phyloP scores from a whole-genome alignment of 306 rosid species.

The Prunus dulcis region DNA sequence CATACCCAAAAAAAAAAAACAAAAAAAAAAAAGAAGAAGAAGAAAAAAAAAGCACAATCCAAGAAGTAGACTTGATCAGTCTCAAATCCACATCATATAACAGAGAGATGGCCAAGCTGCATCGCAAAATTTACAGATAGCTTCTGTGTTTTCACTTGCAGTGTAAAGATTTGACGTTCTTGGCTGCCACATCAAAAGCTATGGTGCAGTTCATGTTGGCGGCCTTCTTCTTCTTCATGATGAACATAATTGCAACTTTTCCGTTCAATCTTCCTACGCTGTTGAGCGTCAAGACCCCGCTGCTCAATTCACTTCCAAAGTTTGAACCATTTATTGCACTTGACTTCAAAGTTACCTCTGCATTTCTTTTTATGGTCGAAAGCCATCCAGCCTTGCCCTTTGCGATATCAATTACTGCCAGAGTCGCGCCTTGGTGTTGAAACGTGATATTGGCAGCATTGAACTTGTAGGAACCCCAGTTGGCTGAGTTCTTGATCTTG shows the following conservation, averaged over 20 bases:
- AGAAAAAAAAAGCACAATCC: no score
- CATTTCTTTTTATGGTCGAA: constrained; percentile 7
- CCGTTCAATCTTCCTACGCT: neutral
- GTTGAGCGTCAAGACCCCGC: neutral
- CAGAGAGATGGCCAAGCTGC: no score
- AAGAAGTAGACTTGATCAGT: no score
- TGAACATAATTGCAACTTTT: constrained; percentile 8
- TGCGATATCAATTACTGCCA: neutral
- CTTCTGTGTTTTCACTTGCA: constrained; percentile 2
- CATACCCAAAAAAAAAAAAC: no score
- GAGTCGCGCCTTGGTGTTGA: neutral
- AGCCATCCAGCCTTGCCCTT: constrained; percentile 20
- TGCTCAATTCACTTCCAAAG: constrained; percentile 1
- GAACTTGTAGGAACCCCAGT: constrained; percentile 23
- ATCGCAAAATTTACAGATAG: no score
- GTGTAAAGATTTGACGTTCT: neutral
- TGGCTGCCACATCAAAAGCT: neutral
- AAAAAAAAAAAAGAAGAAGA: no score
- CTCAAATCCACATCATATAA: no score
- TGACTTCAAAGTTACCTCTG: neutral
- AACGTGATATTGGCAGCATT: neutral
- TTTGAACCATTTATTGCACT: neutral
- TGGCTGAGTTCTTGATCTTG: constrained; percentile 12
- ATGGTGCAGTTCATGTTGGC: constrained; percentile 8
- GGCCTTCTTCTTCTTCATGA: constrained; percentile 21